phyloP scores from a whole-genome alignment of 768 basidiomycete genomes.

The Hygrophorus pudorinus region DNA sequence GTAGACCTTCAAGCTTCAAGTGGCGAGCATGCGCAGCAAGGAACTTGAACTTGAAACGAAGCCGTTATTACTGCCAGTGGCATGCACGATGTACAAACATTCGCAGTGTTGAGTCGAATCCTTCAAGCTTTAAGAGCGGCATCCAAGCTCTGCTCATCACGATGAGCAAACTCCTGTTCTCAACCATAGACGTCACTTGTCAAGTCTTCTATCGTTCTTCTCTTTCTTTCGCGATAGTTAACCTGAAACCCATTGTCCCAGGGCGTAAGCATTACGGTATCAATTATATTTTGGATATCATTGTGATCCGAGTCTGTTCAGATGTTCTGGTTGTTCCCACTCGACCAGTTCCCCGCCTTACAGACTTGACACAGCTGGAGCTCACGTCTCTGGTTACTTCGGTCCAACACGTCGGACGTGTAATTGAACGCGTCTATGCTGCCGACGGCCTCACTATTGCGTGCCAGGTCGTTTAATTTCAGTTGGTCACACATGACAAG shows the following conservation, averaged over 20 bases:
- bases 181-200: conserved; percentile 68
- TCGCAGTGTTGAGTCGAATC: too few species aligned
- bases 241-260: conserved; percentile 88
- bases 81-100: too few species aligned
- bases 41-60: too few species aligned
- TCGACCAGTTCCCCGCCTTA: conserved; percentile 43
- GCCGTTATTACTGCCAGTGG: too few species aligned
- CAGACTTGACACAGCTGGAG: conserved; percentile 54
- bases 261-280: conserved; percentile 72
- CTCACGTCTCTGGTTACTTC: conserved; percentile 71
- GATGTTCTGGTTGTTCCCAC: conserved; percentile 57
- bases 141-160: background rate
- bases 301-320: conserved; percentile 12
- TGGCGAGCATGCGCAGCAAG: too few species aligned
- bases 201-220: conserved; percentile 66
- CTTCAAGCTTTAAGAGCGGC: too few species aligned
- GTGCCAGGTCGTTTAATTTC: conserved; percentile 54
- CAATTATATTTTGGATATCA: background rate
- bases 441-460: conserved; percentile 83
- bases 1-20: too few species aligned
- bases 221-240: conserved; percentile 80
- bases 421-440: conserved; percentile 73
- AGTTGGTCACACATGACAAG: background rate
- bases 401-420: conserved; percentile 68
- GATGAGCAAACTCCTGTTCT: conserved; percentile 42